Conservation (phyloP, 164 flowering plant genomes). For the Pachysandra terminalis region DNA sequence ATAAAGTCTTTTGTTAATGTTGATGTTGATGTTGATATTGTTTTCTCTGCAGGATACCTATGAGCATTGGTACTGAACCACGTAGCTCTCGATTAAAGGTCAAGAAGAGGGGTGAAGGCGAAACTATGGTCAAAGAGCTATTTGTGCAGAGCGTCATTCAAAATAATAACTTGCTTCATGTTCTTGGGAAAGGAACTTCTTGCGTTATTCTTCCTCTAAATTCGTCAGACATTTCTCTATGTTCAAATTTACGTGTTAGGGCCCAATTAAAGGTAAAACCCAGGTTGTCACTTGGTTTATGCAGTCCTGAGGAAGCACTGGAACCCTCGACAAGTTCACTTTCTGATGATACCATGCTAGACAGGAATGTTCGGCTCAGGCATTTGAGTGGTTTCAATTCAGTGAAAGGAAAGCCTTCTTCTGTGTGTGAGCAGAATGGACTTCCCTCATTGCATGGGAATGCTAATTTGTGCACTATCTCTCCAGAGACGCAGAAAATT, state of each 20-base stretch:
- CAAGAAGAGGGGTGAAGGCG: conserved; percentile 85
- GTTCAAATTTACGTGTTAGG: conserved; percentile 46
- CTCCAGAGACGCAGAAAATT: conserved; percentile 16
- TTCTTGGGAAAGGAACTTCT: conserved; percentile 72
- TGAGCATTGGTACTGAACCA: conserved; percentile 46
- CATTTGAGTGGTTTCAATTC: conserved; percentile 33
- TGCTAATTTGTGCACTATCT: conserved; percentile 14
- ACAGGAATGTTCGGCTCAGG: conserved; percentile 27
- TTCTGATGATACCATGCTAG: conserved; percentile 31
- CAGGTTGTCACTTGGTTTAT: conserved; percentile 41
- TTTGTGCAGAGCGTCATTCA: conserved; percentile 68
- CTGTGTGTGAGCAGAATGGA: conserved; percentile 28
- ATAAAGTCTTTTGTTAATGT: too few species aligned
- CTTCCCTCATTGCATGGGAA: conserved; percentile 22
- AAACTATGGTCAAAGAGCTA: conserved; percentile 66
- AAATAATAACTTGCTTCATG: conserved; percentile 64
- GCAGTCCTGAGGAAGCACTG: conserved; percentile 39
- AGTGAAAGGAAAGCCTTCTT: conserved; percentile 39
- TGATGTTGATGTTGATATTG: too few species aligned
- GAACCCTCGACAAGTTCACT: conserved; percentile 27
- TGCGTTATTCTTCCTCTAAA: conserved; percentile 68
- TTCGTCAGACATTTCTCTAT: conserved; percentile 46
- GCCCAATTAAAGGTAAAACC: conserved; percentile 43
- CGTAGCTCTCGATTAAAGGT: conserved; percentile 89
- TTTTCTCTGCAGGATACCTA: conserved; percentile 47